Base-by-base conservation (phyloP, 1,284 basidiomycete genomes). In the Heliocybe sulcata region DNA sequence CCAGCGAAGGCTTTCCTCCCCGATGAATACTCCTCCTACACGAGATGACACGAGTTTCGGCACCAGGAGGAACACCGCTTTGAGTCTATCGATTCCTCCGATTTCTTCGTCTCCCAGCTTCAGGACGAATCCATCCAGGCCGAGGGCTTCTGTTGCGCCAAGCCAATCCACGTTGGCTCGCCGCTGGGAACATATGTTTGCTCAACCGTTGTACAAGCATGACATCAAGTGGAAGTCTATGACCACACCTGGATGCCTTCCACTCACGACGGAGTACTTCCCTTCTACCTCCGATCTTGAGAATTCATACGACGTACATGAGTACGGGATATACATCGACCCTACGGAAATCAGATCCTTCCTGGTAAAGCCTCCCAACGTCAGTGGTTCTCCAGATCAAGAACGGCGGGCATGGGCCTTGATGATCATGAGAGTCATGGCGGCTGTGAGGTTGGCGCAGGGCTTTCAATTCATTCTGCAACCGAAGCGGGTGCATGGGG, bases 401-500 rank as follows among this genome's bases (percentile, higher is more conserved):
- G 65, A 79, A 35, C 78, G 86, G 12, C 75, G 80, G 58, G 74
- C 85, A 57, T 87, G 84, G 79, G 92, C 93, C 0, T 73, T 94
- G 45, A 86, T 85, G 0, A 90, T 97, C 25, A 91, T 98, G 87
- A 81, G 89, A 29, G 94, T 93, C 52, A 96, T 98, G 91, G 90
- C 92, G 1, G 93, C 91, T 2, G 87, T 98, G 54, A 80, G 96
- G 14, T 78, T 99, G 8, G 84, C 89, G 6, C 94, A 98, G 68
- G 95, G 96, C n/a, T 99, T 98, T 69, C 96, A 99, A 67, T 93
- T 98, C 64, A 87, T 98, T 45, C 75, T 88, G 27, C 72, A 74
- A 59, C 70, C 81, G 53, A 56, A 63, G 3, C 59, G 64, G 47
- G 53, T 57, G 26, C 53, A 50, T 1, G 58, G 26, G 14, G 63